Evolutionary conservation across 2,329 filamentous ascomycete species (phyloP).

Genomic region (Aspergillus pseudoterreus): DNA sequence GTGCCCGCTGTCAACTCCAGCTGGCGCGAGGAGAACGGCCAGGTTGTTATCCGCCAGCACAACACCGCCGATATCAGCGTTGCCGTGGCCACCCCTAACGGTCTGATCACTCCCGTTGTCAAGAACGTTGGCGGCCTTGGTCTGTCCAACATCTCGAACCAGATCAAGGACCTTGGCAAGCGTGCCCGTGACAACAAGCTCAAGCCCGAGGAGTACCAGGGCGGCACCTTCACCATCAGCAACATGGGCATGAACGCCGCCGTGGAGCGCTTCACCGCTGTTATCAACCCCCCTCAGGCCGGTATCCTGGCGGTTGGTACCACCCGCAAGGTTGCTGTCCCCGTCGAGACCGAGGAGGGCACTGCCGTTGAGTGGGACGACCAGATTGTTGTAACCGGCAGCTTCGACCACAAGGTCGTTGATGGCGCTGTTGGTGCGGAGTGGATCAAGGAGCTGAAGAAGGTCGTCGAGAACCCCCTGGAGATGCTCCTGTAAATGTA

Average conservation of each 20-base stretch:
- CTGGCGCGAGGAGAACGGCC: conserved; percentile 76
- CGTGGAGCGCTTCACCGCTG: conserved; percentile 93
- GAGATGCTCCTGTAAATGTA: conserved; percentile 79
- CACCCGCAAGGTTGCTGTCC: conserved; percentile 90
- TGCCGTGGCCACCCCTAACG: conserved; percentile 86
- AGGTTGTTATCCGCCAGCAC: conserved; percentile 82
- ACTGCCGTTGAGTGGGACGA: conserved; percentile 86
- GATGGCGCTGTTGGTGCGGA: conserved; percentile 95
- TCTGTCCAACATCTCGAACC: conserved; percentile 78
- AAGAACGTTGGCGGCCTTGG: conserved; percentile 83
- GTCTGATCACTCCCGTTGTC: conserved; percentile 97
- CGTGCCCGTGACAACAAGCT: conserved; percentile 95
- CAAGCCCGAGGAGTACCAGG: conserved; percentile 99
- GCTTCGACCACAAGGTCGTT: conserved; percentile 98
- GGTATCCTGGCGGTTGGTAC: conserved; percentile 93
- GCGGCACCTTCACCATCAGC: conserved; percentile 97
- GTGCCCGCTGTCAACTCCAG: conserved; percentile 94
- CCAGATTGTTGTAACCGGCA: conserved; percentile 89
- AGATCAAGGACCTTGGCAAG: conserved; percentile 96
- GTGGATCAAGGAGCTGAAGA: conserved; percentile 96
- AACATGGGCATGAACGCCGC: conserved; percentile 99
- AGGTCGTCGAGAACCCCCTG: conserved; percentile 94
- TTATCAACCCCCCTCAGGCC: conserved; percentile 98
- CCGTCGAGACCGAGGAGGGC: conserved; percentile 79
- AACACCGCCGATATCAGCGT: conserved; percentile 92